Conservation (phyloP, 192 early-diverging fungal species). For the Bifiguratus adelaidae region DNA sequence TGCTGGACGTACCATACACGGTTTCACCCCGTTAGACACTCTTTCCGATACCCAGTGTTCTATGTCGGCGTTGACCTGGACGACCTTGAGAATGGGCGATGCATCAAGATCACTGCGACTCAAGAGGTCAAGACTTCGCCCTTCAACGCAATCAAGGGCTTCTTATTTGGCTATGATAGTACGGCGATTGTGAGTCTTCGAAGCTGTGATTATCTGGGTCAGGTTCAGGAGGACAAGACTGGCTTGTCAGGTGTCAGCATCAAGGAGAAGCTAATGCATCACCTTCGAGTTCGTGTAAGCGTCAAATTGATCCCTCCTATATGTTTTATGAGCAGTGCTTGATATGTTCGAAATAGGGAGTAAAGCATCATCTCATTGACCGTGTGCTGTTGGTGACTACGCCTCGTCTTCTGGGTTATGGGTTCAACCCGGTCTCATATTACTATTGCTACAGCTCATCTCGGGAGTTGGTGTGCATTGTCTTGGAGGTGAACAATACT, state of each 20-base stretch:
- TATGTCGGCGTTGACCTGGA: conserved; percentile 26
- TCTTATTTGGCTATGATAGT: conserved; percentile 3
- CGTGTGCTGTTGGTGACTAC: conserved; percentile 26
- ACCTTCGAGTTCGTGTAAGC: conserved; percentile 6
- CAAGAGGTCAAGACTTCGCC: too few relatives aligned
- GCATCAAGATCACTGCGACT: too few relatives aligned
- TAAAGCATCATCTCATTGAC: background rate
- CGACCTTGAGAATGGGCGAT: background rate
- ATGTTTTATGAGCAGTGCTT: too few relatives aligned
- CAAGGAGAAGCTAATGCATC: conserved; percentile 10
- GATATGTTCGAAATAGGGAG: too few relatives aligned
- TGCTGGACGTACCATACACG: conserved; percentile 30
- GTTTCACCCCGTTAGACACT: conserved; percentile 25
- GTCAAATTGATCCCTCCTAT: too few relatives aligned
- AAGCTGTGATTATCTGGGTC: conserved; percentile 9
- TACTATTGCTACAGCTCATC: conserved; percentile 31
- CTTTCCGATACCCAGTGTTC: conserved; percentile 39
- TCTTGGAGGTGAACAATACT: conserved; percentile 51
- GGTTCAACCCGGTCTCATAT: conserved; percentile 41
- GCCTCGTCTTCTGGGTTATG: conserved; percentile 34
- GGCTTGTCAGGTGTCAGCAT: too few relatives aligned
- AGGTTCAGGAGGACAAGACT: background rate
- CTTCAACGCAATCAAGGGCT: too few relatives aligned
- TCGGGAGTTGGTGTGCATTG: conserved; percentile 7
- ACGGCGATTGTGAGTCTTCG: conserved; percentile 3